phyloP scores from a whole-genome alignment of 352 stramenopile genomes.

The Globisporangium yorkense region DNA sequence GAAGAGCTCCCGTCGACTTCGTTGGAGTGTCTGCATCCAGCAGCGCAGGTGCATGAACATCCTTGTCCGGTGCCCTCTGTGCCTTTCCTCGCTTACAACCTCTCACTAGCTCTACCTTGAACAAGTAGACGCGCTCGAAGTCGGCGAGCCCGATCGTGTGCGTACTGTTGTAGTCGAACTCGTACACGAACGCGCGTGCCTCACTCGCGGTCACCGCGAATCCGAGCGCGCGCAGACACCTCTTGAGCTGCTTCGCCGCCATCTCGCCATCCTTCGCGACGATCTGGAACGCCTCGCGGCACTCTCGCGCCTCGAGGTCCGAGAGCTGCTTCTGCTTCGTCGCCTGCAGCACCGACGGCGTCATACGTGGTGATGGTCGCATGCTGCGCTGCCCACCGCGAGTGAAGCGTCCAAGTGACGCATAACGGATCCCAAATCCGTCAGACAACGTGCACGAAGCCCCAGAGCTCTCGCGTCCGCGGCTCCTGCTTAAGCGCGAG shows the following conservation, averaged over 20 bases:
- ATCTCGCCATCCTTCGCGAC: constrained; percentile 15
- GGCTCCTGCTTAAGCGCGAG: constrained; percentile 37
- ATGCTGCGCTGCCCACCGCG: too few relatives aligned
- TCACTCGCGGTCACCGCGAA: constrained; percentile 20
- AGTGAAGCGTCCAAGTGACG: too few relatives aligned
- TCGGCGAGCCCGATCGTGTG: constrained; percentile 24
- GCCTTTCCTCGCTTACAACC: too few relatives aligned
- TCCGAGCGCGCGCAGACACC: constrained; percentile 25
- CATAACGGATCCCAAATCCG: background rate
- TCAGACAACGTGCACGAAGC: constrained; percentile 8
- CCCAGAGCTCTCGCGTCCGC: constrained; percentile 8
- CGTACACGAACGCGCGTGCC: constrained; percentile 28
- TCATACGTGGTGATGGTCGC: too few relatives aligned
- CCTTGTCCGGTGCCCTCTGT: too few relatives aligned
- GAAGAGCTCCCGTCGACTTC: constrained; percentile 15
- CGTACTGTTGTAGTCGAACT: constrained; percentile 37
- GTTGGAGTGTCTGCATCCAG: constrained; percentile 16
- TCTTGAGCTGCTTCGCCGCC: constrained; percentile 23
- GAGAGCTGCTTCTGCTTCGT: constrained; percentile 21
- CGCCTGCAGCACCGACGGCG: constrained; percentile 6
- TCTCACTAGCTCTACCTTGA: constrained; percentile 17
- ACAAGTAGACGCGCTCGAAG: constrained; percentile 39
- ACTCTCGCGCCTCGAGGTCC: constrained; percentile 20
- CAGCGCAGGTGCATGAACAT: background rate
- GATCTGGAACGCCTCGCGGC: constrained; percentile 20